Conservation (phyloP, 208 protist species). For the Wallacemonas collosoma region DNA sequence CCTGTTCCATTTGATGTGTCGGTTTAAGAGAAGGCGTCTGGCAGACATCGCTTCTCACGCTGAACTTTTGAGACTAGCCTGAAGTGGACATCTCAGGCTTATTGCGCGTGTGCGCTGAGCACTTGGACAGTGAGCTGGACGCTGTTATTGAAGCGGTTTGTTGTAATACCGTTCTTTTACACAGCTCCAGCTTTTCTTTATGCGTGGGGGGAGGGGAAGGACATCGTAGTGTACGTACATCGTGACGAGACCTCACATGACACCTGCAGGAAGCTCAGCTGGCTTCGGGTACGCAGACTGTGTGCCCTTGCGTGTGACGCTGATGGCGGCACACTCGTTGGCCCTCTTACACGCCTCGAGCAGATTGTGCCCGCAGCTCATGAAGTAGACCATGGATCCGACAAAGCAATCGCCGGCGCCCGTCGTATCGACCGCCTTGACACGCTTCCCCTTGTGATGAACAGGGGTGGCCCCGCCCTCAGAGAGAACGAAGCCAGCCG, state of each 20-base stretch:
- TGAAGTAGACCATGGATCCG: slow-evolving; percentile 89
- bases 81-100: too few species aligned
- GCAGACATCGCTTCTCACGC: too few species aligned
- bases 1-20: too few species aligned
- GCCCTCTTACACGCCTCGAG: slow-evolving; percentile 75
- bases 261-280: slow-evolving; percentile 56
- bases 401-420: slow-evolving; percentile 95
- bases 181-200: not conserved
- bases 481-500: slow-evolving; percentile 70
- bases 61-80: too few species aligned
- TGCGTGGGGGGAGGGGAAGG: not conserved
- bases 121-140: too few species aligned
- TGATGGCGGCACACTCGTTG: slow-evolving; percentile 84
- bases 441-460: slow-evolving; percentile 51
- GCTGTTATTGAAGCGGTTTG: too few species aligned
- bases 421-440: slow-evolving; percentile 93
- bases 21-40: too few species aligned
- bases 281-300: slow-evolving; percentile 84
- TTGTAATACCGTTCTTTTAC: too few species aligned
- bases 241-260: slow-evolving; percentile 24
- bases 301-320: slow-evolving; percentile 90
- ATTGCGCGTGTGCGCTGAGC: too few species aligned
- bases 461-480: slow-evolving; percentile 47
- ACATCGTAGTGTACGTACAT: too few species aligned
- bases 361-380: slow-evolving; percentile 70